Evolutionary conservation across 2,329 filamentous ascomycete genomes (phyloP), one percentile per base, ranked within the genome.

Genomic region (Beauveria sp.): DNA sequence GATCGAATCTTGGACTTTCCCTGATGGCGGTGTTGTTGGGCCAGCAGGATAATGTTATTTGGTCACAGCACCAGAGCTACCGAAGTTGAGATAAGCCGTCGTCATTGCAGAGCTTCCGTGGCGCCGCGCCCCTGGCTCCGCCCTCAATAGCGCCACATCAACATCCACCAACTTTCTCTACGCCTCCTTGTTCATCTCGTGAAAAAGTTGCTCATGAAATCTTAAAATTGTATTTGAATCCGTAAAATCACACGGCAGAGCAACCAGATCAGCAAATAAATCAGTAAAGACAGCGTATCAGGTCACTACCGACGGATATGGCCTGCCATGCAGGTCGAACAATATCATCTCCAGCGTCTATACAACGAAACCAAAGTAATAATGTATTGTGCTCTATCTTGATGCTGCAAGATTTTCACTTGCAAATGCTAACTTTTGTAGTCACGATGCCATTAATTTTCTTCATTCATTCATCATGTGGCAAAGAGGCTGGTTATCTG

Each of bases 321-420:
- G 38, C 18, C 42, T 22, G n/a, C 26, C 42, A 12, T 4, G 54
- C 42, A 46, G 12, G 5, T 28, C 22, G 26, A 50, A 50, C 12
- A 53, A 26, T 38, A 12, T 12, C 18, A 48, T 48, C 58, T 34
- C 40, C 18, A 48, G 43, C 18, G 40, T 31, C n/a, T 24, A 43
- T 28, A 53, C 26, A 42, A 40, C 50, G 26, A 53, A 46, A 48
- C 40, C 53, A 48, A 53, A 48, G 26, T n/a, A 48, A 53, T 26
- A 50, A 46, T 62, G 60, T 51, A 62, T 62, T 62, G 52, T 57
- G 38, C 43, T 62, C 60, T 62, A 62, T 62, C 60, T 55, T 52
- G 18, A 52, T 57, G 46, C 46, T 56, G 52, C 52, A 56, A 57
- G 38, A 40, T 20, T 10, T 48, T 34, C 48, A 34, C 40, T 60